Evolutionary conservation across 129 eudicot genomes (phyloP).

Genomic region (Flaveria ramosissima): DNA sequence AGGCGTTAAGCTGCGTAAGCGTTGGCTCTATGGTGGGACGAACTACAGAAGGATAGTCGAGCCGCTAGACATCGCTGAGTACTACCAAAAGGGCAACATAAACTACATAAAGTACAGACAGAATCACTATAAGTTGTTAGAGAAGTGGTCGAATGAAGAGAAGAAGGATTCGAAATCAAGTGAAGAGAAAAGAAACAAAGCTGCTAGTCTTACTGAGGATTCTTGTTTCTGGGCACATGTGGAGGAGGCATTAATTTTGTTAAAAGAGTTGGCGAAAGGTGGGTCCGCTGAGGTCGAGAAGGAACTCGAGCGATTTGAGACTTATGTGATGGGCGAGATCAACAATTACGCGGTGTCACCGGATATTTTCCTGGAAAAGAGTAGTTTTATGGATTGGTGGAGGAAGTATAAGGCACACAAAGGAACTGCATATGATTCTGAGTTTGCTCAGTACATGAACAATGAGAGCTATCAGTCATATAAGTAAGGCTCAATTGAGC

Average conservation of each 20-base stretch:
- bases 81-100: conserved; percentile 36
- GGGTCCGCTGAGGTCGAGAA: neutral
- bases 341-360: conserved; percentile 27
- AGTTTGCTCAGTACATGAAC: conserved; percentile 37
- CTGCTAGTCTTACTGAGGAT: conserved; percentile 50
- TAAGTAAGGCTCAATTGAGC: neutral
- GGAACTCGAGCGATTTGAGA: conserved; percentile 37
- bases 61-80: conserved; percentile 53
- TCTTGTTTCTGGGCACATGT: conserved; percentile 68
- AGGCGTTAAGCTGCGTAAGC: conserved; percentile 22
- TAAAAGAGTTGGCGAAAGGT: conserved; percentile 18
- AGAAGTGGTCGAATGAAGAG: conserved; percentile 41
- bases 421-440: conserved; percentile 26
- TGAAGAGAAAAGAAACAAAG: conserved; percentile 11
- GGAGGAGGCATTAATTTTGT: conserved; percentile 49
- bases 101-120: conserved; percentile 38
- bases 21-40: conserved; percentile 47
- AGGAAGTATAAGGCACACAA: conserved; percentile 23
- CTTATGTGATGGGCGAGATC: conserved; percentile 33
- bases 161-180: neutral
- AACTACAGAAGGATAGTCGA: conserved; percentile 54
- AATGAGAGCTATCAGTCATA: neutral
- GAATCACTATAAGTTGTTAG: conserved; percentile 39
- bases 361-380: conserved; percentile 41
- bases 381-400: conserved; percentile 57